Conservation (phyloP, 2,329 filamentous ascomycete genomes). For the Sclerotinia borealis region DNA sequence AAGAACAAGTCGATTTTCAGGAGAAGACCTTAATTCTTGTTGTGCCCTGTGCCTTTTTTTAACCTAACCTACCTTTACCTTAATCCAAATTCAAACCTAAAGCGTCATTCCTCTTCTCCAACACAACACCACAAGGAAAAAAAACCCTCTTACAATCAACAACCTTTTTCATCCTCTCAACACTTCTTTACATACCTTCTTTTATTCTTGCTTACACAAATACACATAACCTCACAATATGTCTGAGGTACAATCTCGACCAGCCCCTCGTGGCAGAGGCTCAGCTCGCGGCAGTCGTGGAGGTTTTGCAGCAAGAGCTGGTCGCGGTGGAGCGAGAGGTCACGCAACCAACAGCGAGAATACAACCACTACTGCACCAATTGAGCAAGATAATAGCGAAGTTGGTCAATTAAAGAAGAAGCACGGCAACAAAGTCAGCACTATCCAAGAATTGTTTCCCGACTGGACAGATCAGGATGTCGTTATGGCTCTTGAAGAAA, state of each 20-base stretch:
- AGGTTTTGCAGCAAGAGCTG: constrained; percentile 63
- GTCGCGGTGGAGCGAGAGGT: constrained; percentile 57
- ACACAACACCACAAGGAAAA: not conserved
- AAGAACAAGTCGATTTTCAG: constrained; percentile 7
- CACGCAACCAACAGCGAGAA: constrained; percentile 69
- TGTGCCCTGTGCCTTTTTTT: constrained; percentile 11
- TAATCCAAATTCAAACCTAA: constrained; percentile 6
- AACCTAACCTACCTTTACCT: too few species aligned
- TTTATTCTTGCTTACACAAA: constrained; percentile 21
- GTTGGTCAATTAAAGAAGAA: constrained; percentile 87
- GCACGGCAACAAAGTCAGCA: constrained; percentile 70
- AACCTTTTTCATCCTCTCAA: constrained; percentile 14
- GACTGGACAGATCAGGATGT: constrained; percentile 95
- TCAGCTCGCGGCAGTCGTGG: constrained; percentile 80
- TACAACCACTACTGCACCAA: constrained; percentile 50
- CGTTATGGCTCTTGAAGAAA: constrained; percentile 86
- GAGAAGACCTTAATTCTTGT: constrained; percentile 15
- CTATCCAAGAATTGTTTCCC: constrained; percentile 88
- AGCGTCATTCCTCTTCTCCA: constrained; percentile 11
- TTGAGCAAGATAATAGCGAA: constrained; percentile 75
- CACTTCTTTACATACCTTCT: constrained; percentile 12
- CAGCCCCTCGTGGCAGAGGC: constrained; percentile 83
- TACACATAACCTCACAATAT: constrained; percentile 37
- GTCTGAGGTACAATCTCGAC: constrained; percentile 90
- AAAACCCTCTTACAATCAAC: constrained; percentile 10